Base-by-base conservation (phyloP, 345 rosid genomes). In the Melaleuca quinquenervia region DNA sequence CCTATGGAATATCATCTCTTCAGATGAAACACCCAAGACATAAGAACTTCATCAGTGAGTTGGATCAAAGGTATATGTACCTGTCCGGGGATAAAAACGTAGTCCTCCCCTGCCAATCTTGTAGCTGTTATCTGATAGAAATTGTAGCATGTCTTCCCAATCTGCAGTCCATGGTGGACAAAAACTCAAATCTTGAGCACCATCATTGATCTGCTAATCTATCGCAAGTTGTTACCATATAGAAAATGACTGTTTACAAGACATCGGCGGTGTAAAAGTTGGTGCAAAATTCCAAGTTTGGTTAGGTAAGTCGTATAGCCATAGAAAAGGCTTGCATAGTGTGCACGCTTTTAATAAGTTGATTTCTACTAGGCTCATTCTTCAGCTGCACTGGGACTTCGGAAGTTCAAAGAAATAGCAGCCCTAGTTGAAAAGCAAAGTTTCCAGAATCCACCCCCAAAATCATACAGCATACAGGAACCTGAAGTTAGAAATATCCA, bases 131-230 rank as follows among this genome's bases (percentile, higher is more conserved):
- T 96, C 88, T 94, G 98, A 91, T 98, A 95, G 90, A 95, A 95
- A 90, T 94, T 95, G 88, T 96, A 98, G 90, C 99, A 96, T 62
- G 99, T 96, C 97, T 98, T 94, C 22, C 96, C 98, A 91, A 98
- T 99, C 99, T 98, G 92, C 92, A 89, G 32, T 32, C 22, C 50
- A 56, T 20, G 22, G 15, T 32, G 45, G 16, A 18, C 52, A 50
- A 22, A 82, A 32, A 48, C 80, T 36, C 80, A 70, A 36, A 36
- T 36, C 80, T 70, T 21, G 36, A 70, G 80, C 26, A 70, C 80
- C 48, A 0, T 36, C 80, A 32, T 10, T 36, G 36, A 36, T 70
- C 13, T 70, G 41, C 80, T 70, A 70, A 36, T 18, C 10, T 36
- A 70, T 45, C 78, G 48, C 13, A 70, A 70, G 78, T 70, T 70